These are phyloP conservation scores for Cystofilobasidium bisporidii DNA, from an alignment of 768 basidiomycete species.

Conservation along the genomic window DNA sequence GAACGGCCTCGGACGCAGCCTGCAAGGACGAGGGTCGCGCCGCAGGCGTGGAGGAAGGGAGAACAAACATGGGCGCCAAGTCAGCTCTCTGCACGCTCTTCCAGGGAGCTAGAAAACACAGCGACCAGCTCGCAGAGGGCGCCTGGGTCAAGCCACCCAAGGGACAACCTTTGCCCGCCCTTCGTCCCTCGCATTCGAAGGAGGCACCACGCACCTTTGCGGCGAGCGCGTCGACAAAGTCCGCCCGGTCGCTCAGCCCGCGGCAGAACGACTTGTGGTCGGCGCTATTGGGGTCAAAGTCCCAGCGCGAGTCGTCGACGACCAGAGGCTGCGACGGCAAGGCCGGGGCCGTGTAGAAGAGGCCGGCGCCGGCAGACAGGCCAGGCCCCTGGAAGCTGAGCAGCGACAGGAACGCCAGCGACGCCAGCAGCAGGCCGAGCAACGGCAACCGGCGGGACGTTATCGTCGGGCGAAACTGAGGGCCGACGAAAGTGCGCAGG, in stretches of 20 bases:
- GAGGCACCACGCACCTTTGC: background rate
- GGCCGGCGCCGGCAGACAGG: background rate
- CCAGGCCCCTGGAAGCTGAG: background rate
- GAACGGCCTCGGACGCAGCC: background rate
- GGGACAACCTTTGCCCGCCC: too few species aligned
- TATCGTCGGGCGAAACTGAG: too few species aligned
- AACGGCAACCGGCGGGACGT: background rate
- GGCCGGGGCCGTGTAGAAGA: background rate
- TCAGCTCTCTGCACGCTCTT: too few species aligned
- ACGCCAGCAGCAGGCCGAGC: background rate
- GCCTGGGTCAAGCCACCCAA: too few species aligned
- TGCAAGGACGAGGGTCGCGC: too few species aligned
- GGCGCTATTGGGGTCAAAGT: slow-evolving; percentile 6
- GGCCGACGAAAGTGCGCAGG: too few species aligned
- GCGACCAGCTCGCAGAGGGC: too few species aligned
- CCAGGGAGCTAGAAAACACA: too few species aligned
- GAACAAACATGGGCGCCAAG: background rate
- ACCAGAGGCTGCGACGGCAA: background rate
- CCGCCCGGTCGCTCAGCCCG: background rate
- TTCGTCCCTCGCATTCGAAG: too few species aligned
- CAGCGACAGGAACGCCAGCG: background rate
- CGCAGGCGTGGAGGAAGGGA: slow-evolving; percentile 1
- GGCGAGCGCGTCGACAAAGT: background rate
- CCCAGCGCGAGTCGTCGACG: slow-evolving; percentile 2
- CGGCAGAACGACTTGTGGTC: slow-evolving; percentile 8